Evolutionary conservation across 2,329 filamentous ascomycete species (phyloP).

Genomic region (Neonectria neomacrospora): DNA sequence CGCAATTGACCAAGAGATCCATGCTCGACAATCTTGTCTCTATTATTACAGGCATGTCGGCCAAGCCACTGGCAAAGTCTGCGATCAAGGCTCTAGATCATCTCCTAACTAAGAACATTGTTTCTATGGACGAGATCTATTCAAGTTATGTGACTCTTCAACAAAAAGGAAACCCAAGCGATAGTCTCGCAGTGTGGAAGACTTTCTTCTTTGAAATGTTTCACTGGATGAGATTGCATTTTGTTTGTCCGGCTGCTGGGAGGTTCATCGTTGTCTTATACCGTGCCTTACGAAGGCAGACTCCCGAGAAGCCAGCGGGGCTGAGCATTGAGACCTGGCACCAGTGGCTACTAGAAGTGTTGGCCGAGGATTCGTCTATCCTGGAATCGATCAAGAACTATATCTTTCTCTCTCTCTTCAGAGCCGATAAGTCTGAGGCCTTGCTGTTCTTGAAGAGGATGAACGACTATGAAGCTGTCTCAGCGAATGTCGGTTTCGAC

Average conservation of each 20-base stretch:
- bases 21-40: slow-evolving; percentile 66
- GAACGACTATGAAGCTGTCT: slow-evolving; percentile 61
- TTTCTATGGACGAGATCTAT: slow-evolving; percentile 60
- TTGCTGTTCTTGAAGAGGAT: slow-evolving; percentile 68
- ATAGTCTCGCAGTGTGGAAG: slow-evolving; percentile 58
- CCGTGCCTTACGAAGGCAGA: slow-evolving; percentile 54
- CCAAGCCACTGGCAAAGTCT: slow-evolving; percentile 74
- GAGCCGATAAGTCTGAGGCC: slow-evolving; percentile 63
- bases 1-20: slow-evolving; percentile 53
- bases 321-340: slow-evolving; percentile 62
- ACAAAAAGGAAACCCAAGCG: slow-evolving; percentile 33
- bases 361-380: slow-evolving; percentile 61
- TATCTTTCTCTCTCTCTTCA: slow-evolving; percentile 71
- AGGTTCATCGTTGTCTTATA: slow-evolving; percentile 70
- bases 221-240: slow-evolving; percentile 66
- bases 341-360: slow-evolving; percentile 63
- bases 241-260: slow-evolving; percentile 69
- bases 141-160: slow-evolving; percentile 56
- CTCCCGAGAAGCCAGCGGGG: slow-evolving; percentile 38
- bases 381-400: slow-evolving; percentile 73
- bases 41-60: slow-evolving; percentile 69
- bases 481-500: slow-evolving; percentile 56
- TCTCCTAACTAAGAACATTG: slow-evolving; percentile 69
- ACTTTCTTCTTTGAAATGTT: slow-evolving; percentile 61
- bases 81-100: slow-evolving; percentile 74